Evolutionary conservation across 306 rosid species (phyloP).

Genomic region (Canavalia ensiformis): DNA sequence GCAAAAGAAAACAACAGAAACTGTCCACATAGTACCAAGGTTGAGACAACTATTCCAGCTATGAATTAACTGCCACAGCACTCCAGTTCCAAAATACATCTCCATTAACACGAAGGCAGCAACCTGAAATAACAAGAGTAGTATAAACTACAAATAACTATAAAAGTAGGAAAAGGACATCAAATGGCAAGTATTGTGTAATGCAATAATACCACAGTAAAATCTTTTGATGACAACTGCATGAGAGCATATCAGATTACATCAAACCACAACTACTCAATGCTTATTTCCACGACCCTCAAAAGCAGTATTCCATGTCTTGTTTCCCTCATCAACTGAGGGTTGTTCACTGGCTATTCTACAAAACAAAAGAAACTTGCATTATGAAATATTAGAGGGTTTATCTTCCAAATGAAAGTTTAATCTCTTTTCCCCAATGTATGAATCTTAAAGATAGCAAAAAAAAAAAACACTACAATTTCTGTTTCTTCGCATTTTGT

Average conservation of each 20-base stretch:
- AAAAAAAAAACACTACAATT: slow-evolving; percentile 62
- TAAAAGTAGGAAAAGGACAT: slow-evolving; percentile 46
- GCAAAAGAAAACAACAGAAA: slow-evolving; percentile 58
- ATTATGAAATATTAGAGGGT: slow-evolving; percentile 21
- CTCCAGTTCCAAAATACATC: slow-evolving; percentile 77
- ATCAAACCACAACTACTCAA: slow-evolving; percentile 56
- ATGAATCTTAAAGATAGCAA: slow-evolving; percentile 24
- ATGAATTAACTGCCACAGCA: slow-evolving; percentile 86
- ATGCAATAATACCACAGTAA: slow-evolving; percentile 65
- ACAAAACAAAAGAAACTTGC: slow-evolving; percentile 34
- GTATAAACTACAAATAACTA: slow-evolving; percentile 57
- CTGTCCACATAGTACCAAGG: slow-evolving; percentile 52
- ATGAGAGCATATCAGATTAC: slow-evolving; percentile 47
- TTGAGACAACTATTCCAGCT: slow-evolving; percentile 59
- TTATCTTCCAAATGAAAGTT: slow-evolving; percentile 29
- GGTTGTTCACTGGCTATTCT: slow-evolving; percentile 72
- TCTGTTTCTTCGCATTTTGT: slow-evolving; percentile 86
- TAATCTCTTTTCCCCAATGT: neutral
- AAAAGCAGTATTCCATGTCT: slow-evolving; percentile 55
- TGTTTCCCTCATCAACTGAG: slow-evolving; percentile 72
- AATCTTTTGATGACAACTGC: slow-evolving; percentile 55
- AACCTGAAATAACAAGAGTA: slow-evolving; percentile 80
- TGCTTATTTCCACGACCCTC: slow-evolving; percentile 77
- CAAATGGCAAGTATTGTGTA: slow-evolving; percentile 59
- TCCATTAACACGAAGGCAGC: slow-evolving; percentile 79